Base-by-base conservation (phyloP, 345 rosid genomes). In the Punica granatum region DNA sequence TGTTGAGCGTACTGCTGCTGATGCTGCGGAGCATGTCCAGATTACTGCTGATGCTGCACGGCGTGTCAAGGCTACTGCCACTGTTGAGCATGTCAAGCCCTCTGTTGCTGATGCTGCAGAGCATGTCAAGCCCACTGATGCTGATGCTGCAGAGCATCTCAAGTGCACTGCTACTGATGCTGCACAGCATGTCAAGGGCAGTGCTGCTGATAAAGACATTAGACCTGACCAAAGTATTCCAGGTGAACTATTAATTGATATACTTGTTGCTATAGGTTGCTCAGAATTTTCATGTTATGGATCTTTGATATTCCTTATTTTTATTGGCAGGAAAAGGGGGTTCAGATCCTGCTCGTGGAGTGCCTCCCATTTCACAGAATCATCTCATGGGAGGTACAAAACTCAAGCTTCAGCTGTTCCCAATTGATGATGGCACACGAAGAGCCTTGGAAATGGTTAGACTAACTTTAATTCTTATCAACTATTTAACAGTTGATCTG, bases 351-450 rank as follows among this genome's bases (percentile, higher is more conserved):
- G 71, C 64, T 73, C 85, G 77, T 75, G 86, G 75, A 65, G 79
- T 42, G 66, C 76, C 76, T 65, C 61, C 73, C 65, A 68, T 82
- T 76, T 82, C 80, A n/a, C 90, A 76, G 49, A 66, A 74, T 82
- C 79, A 78, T 74, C 76, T 75, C 66, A 72, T 46, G 63, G 90
- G 83, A 66, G 78, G 79, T 73, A 70, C 72, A 74, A 95, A 95
- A 79, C 86, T 92, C 72, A 95, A 95, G 88, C 96, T 95, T 70
- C 98, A 95, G 74, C 70, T 95, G 69, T 95, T 92, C 78, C 99
- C 99, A 60, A 86, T 95, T 68, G 99, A 95, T 83, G 97, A 92
- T 66, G 75, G 43, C 67, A 95, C 92, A 74, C 81, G 98, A 81
- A 86, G 76, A 81, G 85, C 90, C 79, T 80, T 95, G 75, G 96